These are phyloP conservation scores for Stropharia rugosoannulata DNA, from an alignment of 768 basidiomycete genomes.

Conservation along the genomic window DNA sequence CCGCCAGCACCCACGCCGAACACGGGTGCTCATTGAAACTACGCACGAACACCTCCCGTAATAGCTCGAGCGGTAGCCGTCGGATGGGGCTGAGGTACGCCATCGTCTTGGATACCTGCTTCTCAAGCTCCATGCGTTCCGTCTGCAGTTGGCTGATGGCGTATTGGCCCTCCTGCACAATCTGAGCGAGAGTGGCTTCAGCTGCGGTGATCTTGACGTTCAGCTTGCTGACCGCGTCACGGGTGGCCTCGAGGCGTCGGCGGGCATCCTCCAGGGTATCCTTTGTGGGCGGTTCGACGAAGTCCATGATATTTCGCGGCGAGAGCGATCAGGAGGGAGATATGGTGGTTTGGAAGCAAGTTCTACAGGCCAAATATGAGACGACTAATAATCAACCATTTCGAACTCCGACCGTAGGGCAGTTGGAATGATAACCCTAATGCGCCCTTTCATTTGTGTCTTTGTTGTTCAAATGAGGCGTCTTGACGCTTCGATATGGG, in stretches of 20 bases:
- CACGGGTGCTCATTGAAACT: slow-evolving; percentile 71
- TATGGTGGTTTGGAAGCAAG: slow-evolving; percentile 16
- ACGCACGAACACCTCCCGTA: slow-evolving; percentile 69
- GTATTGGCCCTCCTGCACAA: slow-evolving; percentile 52
- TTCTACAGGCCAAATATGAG: slow-evolving; percentile 3
- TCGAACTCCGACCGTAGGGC: slow-evolving; percentile 13
- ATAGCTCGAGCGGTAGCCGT: slow-evolving; percentile 69
- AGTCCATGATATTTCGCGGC: slow-evolving; percentile 14
- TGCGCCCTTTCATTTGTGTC: no score
- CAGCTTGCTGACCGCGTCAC: slow-evolving; percentile 33
- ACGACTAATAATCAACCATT: not conserved
- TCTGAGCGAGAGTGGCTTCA: slow-evolving; percentile 55
- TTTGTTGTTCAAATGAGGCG: no score
- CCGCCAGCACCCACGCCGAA: slow-evolving; percentile 72
- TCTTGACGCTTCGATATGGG: no score
- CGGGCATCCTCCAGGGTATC: slow-evolving; percentile 53
- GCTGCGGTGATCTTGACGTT: slow-evolving; percentile 48
- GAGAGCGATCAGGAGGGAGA: not conserved
- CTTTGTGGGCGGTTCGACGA: slow-evolving; percentile 61
- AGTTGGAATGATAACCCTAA: no score
- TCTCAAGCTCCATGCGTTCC: slow-evolving; percentile 48
- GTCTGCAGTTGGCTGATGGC: slow-evolving; percentile 53
- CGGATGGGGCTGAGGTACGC: slow-evolving; percentile 76
- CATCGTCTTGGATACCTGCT: slow-evolving; percentile 45
- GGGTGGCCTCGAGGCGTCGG: slow-evolving; percentile 36